Evolutionary conservation across 2,329 filamentous ascomycete genomes (phyloP), one percentile per base, ranked within the genome.

Genomic region (Dactylellina haptotyla): DNA sequence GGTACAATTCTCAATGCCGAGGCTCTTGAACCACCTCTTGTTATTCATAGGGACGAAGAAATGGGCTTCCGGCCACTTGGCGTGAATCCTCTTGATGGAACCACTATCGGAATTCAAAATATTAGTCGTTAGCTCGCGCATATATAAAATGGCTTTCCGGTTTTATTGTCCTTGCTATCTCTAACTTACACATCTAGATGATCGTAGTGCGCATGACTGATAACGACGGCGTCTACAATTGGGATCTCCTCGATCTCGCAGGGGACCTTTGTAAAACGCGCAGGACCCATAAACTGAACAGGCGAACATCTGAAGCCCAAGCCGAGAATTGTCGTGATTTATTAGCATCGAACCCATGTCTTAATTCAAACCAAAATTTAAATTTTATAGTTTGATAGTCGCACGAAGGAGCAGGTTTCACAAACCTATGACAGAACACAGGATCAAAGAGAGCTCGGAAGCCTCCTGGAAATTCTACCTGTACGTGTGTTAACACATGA

Each of bases 171-270:
- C n/a, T n/a, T n/a, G 3, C 25, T 48, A 30, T 12, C 23, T 23
- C 23, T 1, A n/a, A 61, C 69, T 73, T 66, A 85, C 77, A 92
- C 88, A 0, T 90, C 94, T 10, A 98, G 84, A 79, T 97, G 94
- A 81, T 97, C 94, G 80, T 97, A 97, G 82, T 97, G 94, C 77
- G 89, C 93, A 81, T 97, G 93, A 16, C 89, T 92, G 77, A 97
- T 96, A 61, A 95, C 83, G 8, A 92, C 90, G 26, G 88, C 87
- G 78, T 95, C 91, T 45, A 93, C 86, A 65, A 85, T 81, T 6
- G 93, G 93, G 2, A 97, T 86, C 76, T 96, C 92, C 56, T 86
- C 84, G 75, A 96, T 86, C 62, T 88, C 81, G 80, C 93, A 97
- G 0, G 94, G 91, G 66, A 85, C 84, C 20, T 88, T 84, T 0